Evolutionary conservation across 176 grass and related monocot genomes (phyloP).

Genomic region (Zea mays): DNA sequence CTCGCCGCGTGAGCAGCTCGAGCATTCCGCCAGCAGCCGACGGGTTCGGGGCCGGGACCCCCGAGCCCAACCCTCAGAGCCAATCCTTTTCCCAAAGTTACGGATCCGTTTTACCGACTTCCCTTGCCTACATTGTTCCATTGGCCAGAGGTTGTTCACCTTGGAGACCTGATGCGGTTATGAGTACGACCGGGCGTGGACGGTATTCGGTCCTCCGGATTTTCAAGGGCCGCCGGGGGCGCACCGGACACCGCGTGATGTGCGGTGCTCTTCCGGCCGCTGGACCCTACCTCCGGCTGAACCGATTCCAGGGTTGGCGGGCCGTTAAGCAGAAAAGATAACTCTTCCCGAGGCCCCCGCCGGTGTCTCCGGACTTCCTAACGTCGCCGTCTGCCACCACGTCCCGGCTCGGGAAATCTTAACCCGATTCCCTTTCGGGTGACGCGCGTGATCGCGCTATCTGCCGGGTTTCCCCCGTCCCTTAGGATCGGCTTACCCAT

Average conservation of each 20-base stretch:
- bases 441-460: too few species aligned
- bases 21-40: conserved; percentile 15
- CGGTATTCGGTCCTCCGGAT: conserved; percentile 43
- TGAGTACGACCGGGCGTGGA: conserved; percentile 65
- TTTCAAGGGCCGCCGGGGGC: conserved; percentile 45
- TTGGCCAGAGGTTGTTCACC: conserved; percentile 76
- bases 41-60: conserved; percentile 42
- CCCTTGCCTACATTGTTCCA: conserved; percentile 66
- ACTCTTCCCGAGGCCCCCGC: too few species aligned
- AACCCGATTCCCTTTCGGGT: too few species aligned
- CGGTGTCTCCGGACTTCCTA: too few species aligned
- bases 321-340: too few species aligned
- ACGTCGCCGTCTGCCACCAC: too few species aligned
- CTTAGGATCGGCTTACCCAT: too few species aligned
- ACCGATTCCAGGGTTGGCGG: too few species aligned
- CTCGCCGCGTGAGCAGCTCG: conserved; percentile 22
- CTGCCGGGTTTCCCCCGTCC: too few species aligned
- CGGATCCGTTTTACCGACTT: conserved; percentile 54
- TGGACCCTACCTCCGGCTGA: too few species aligned
- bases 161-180: conserved; percentile 88
- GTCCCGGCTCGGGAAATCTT: too few species aligned
- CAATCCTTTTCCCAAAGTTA: conserved; percentile 83
- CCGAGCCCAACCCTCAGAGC: conserved; percentile 62
- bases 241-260: conserved; percentile 47
- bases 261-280: too few species aligned